Evolutionary conservation across 208 protist species (phyloP).

Genomic region (Acanthamoeba divionensis): DNA sequence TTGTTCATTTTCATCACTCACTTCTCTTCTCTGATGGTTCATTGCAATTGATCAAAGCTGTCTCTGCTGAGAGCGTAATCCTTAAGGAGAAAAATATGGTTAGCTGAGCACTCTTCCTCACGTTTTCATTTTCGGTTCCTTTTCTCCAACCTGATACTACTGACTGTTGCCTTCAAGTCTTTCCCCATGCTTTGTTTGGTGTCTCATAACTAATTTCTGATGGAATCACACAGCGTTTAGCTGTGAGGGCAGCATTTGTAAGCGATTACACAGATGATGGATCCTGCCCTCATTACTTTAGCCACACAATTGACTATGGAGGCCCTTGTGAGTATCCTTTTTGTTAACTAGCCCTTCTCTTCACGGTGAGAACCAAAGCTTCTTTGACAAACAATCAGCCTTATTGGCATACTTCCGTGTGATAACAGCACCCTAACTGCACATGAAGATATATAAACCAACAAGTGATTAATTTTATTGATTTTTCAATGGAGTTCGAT

Average conservation of each 20-base stretch:
- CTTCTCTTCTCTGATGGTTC: neutral
- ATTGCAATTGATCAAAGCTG: too few species aligned
- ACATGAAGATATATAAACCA: neutral
- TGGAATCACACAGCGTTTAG: neutral
- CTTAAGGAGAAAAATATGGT: neutral
- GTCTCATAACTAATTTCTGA: neutral
- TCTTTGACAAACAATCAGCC: too few species aligned
- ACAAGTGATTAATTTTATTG: slow-evolving; percentile 3
- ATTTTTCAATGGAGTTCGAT: neutral
- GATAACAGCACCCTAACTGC: too few species aligned
- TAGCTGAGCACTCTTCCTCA: neutral
- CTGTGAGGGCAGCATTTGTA: neutral
- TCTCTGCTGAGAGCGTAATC: too few species aligned
- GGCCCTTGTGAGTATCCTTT: neutral
- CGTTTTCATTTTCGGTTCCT: neutral
- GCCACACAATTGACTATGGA: neutral
- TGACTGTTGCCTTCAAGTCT: neutral
- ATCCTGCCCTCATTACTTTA: neutral
- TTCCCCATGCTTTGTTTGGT: neutral
- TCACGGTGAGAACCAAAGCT: neutral
- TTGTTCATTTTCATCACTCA: neutral
- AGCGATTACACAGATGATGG: neutral
- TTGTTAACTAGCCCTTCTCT: neutral
- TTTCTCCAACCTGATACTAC: neutral
- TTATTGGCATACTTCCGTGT: neutral